Evolutionary conservation across 495 filamentous ascomycete species (phyloP), one percentile per base, ranked within the genome.

Genomic region (Daldinia grandis): DNA sequence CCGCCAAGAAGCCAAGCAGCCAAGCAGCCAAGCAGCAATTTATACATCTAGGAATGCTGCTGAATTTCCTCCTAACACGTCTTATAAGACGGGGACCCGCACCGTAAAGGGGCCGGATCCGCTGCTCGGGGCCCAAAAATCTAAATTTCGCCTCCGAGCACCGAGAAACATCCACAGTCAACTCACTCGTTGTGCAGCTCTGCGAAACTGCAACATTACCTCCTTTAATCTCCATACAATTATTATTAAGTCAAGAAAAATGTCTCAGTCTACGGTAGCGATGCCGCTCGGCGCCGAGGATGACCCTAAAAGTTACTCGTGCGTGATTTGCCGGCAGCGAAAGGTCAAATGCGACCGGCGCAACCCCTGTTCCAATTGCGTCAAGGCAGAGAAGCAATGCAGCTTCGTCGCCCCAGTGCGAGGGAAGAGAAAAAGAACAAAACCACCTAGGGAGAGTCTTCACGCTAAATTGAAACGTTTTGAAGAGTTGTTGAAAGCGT

Each of bases 271-370:
- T 4, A 35, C 17, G 12, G 24, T 21, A 47, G 21, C 27, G n/a
- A 49, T 21, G 12, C 60, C 50, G 35, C 19, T 28, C 15, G 42
- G 44, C 12, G 0, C 25, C 17, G 66, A 44, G 21, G 42, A 25
- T 12, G 54, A 14, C 1, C 19, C 60, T 5, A 62, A 62, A 57
- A 24, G 10, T 15, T 69, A 68, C 28, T 71, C 78, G 35, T 80
- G 77, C 62, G 38, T 76, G 4, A 25, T 69, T 4, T 93, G 91
- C 73, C 84, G 89, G 27, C 86, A 87, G 68, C 83, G 91, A 17
- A 93, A 93, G 72, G 87, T 93, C 28, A 88, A 86, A 71, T 93
- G 86, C 71, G 82, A 87, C 69, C 73, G 81, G 59, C 68, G 75
- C 38, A 71, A 76, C 28, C 83, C 81, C 10, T 88, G 86, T 65